Conservation (phyloP, 106 monocot species). For the Apostasia ramifera region DNA sequence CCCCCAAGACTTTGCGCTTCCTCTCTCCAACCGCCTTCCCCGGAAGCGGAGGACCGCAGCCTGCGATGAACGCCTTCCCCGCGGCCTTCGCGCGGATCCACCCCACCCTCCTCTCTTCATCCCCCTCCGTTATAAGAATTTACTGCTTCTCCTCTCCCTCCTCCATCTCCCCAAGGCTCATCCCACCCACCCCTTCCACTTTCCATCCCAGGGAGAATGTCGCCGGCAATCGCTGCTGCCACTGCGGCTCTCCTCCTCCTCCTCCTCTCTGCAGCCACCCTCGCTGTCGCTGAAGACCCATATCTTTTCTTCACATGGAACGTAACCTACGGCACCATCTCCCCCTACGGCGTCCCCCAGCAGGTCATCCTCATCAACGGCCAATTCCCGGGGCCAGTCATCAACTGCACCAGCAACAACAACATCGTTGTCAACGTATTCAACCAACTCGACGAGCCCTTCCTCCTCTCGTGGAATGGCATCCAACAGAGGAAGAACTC, state of each 20-base stretch:
- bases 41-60: no score
- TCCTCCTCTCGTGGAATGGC: constrained; percentile 60
- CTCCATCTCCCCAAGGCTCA: no score
- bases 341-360: constrained; percentile 39
- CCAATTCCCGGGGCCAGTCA: constrained; percentile 66
- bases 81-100: no score
- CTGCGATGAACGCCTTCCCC: no score
- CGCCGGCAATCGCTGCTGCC: not conserved
- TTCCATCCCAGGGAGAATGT: no score
- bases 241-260: constrained; percentile 6
- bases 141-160: no score
- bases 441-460: constrained; percentile 64
- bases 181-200: no score
- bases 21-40: no score
- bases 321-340: constrained; percentile 45
- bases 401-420: constrained; percentile 86
- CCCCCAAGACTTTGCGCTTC: no score
- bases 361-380: constrained; percentile 65
- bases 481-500: constrained; percentile 88
- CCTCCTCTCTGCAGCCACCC: constrained; percentile 4
- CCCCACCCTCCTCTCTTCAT: no score
- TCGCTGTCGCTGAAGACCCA: constrained; percentile 37
- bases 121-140: no score
- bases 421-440: constrained; percentile 79
- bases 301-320: constrained; percentile 71